Evolutionary conservation across 306 rosid species (phyloP).

Genomic region (Chamaecrista fasciculata): DNA sequence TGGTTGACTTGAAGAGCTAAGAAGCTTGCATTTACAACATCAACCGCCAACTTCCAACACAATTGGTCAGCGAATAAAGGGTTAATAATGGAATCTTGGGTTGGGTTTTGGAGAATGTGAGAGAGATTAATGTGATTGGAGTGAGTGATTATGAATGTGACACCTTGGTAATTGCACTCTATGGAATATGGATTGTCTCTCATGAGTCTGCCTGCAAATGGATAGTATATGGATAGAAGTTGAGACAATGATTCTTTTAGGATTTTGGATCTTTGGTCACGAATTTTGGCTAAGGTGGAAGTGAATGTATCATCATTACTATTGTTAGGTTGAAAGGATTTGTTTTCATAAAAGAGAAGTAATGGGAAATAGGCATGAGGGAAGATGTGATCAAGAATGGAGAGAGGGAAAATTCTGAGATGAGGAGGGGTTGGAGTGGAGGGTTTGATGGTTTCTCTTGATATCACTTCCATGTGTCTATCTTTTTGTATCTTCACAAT

Average conservation of each 20-base stretch:
- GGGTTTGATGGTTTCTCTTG: too few species aligned
- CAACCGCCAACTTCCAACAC: background rate
- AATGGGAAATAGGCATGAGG: too few species aligned
- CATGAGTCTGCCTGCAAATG: slow-evolving; percentile 43
- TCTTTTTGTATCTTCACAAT: too few species aligned
- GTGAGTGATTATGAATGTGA: slow-evolving; percentile 29
- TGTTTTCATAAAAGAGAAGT: too few species aligned
- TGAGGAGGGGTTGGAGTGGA: too few species aligned
- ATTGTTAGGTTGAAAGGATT: too few species aligned
- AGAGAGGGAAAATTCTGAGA: too few species aligned
- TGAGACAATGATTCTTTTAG: slow-evolving; percentile 48
- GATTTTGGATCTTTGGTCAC: background rate
- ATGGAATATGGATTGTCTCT: slow-evolving; percentile 31
- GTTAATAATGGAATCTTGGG: background rate
- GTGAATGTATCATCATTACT: too few species aligned
- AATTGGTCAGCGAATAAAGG: too few species aligned
- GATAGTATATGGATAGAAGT: slow-evolving; percentile 49
- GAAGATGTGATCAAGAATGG: too few species aligned
- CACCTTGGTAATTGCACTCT: slow-evolving; percentile 60
- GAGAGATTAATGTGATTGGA: slow-evolving; percentile 27
- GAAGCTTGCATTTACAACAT: background rate
- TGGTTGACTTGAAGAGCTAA: slow-evolving; percentile 42
- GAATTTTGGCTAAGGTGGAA: too few species aligned
- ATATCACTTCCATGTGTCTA: too few species aligned
- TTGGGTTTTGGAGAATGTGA: slow-evolving; percentile 32